Evolutionary conservation across 768 basidiomycete species (phyloP).

Genomic region (Galerina marginata): DNA sequence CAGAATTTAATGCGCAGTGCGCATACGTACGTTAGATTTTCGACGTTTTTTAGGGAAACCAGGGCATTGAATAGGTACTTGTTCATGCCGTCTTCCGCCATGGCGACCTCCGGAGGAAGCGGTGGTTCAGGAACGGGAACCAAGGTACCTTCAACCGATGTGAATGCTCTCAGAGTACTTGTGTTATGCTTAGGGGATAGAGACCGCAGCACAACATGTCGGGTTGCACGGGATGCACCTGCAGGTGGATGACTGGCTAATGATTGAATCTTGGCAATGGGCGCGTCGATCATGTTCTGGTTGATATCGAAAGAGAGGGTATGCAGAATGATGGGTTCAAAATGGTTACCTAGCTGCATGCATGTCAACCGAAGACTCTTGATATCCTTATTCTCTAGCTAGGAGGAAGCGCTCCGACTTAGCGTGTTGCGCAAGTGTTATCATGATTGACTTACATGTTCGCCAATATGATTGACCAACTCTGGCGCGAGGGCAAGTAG

Average conservation of each 20-base stretch:
- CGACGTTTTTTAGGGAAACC: not conserved
- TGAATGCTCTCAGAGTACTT: not conserved
- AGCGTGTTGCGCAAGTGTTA: too few relatives aligned
- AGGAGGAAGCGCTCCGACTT: not conserved
- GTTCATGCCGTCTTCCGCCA: not conserved
- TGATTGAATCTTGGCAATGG: not conserved
- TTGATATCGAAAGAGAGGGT: conserved; percentile 4
- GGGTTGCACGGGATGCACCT: not conserved
- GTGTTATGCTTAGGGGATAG: conserved; percentile 2
- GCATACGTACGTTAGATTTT: not conserved
- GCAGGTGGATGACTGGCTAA: not conserved
- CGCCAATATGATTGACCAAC: too few relatives aligned
- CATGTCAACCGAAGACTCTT: not conserved
- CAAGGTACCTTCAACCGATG: not conserved
- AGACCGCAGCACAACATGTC: conserved; percentile 1
- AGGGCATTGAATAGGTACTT: not conserved
- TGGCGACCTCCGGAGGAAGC: not conserved
- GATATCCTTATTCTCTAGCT: not conserved
- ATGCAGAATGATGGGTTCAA: not conserved
- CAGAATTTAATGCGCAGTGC: too few relatives aligned
- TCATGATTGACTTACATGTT: too few relatives aligned
- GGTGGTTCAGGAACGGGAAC: not conserved
- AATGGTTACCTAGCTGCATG: not conserved
- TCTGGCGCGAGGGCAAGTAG: too few relatives aligned
- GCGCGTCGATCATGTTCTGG: too few relatives aligned